phyloP scores from a whole-genome alignment of 495 filamentous ascomycete genomes.

The Mytilinidion resinicola region DNA sequence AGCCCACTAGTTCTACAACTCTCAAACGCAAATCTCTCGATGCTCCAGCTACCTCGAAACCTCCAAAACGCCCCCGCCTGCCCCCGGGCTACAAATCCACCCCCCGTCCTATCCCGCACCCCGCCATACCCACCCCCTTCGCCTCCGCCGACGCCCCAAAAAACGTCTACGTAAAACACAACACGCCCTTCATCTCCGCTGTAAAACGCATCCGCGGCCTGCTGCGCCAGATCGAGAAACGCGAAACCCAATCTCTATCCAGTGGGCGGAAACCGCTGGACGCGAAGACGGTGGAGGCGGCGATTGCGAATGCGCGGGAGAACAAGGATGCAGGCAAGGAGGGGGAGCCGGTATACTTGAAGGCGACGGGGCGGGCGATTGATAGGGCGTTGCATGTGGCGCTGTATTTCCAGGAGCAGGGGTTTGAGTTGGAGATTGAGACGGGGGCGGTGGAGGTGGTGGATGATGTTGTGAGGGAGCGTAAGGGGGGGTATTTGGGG shows the following conservation, averaged over 20 bases:
- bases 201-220: constrained; percentile 73
- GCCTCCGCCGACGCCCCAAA: constrained; percentile 47
- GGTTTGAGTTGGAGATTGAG: constrained; percentile 32
- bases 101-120: constrained; percentile 61
- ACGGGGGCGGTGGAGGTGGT: constrained; percentile 37
- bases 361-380: constrained; percentile 76
- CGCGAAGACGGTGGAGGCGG: constrained; percentile 24
- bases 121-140: constrained; percentile 54
- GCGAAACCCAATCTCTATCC: constrained; percentile 38
- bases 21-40: no score
- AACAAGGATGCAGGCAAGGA: constrained; percentile 2
- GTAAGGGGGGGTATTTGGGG: neutral
- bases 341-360: constrained; percentile 57
- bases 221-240: constrained; percentile 57
- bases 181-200: constrained; percentile 71
- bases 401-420: constrained; percentile 37
- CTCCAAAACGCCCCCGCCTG: no score
- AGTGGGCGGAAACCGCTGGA: neutral
- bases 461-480: constrained; percentile 34
- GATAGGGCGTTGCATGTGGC: constrained; percentile 53
- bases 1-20: no score
- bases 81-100: no score
- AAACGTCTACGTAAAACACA: constrained; percentile 70
- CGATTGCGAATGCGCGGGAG: constrained; percentile 21
- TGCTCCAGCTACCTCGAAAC: no score